Evolutionary conservation across 208 protist genomes (phyloP).

Genomic region (Leishmania braziliensis): DNA sequence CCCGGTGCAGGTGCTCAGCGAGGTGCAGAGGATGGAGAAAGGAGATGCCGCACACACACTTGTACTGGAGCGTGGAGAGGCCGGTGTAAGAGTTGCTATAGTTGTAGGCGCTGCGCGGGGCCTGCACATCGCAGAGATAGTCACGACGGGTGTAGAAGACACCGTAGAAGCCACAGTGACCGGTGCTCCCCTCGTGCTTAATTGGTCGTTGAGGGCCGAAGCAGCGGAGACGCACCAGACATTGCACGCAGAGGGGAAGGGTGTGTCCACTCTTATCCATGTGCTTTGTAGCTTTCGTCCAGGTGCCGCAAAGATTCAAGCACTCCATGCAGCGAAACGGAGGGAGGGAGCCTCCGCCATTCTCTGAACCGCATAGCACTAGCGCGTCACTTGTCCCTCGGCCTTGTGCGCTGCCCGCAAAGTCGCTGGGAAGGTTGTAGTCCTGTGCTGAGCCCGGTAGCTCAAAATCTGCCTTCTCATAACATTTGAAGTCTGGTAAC

Average conservation of each 20-base stretch:
- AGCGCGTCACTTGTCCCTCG: not conserved
- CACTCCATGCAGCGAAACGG: constrained; percentile 74
- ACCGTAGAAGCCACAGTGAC: constrained; percentile 67
- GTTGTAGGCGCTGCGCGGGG: constrained; percentile 28
- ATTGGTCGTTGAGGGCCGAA: constrained; percentile 55
- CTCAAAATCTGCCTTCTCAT: constrained; percentile 34
- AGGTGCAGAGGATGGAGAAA: constrained; percentile 61
- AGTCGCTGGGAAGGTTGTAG: constrained; percentile 17
- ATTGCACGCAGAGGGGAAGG: constrained; percentile 56
- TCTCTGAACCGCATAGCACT: not conserved
- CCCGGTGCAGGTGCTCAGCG: constrained; percentile 56
- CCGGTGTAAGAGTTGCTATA: constrained; percentile 46
- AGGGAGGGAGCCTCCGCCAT: not conserved
- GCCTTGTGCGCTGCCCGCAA: not conserved
- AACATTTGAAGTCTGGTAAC: constrained; percentile 25
- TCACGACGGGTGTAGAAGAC: constrained; percentile 62
- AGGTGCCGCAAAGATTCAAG: constrained; percentile 52
- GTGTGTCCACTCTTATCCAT: constrained; percentile 61
- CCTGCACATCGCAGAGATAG: constrained; percentile 48
- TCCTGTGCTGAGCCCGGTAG: constrained; percentile 17
- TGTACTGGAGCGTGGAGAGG: constrained; percentile 57
- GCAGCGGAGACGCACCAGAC: constrained; percentile 54
- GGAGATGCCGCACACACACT: constrained; percentile 62
- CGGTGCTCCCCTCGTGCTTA: constrained; percentile 50
- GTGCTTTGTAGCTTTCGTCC: constrained; percentile 75